Percentiles rank a stretch among this genome's conserved stretches.
Conservation (phyloP, 805 yeast species). For the Candida insectalens region DNA sequence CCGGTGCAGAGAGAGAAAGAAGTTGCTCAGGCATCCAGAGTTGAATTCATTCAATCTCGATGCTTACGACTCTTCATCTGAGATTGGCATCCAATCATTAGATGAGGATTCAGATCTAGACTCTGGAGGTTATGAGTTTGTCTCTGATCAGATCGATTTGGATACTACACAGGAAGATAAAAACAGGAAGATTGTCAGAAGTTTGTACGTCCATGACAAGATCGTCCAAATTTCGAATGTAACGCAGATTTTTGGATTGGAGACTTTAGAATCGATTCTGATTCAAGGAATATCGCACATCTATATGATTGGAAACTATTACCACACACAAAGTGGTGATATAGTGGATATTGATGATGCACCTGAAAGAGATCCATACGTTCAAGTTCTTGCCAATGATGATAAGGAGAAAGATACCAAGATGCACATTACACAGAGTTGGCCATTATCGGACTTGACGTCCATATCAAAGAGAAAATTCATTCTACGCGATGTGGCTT, state of each 20-base stretch:
- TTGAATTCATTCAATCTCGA: background rate
- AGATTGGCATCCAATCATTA: background rate
- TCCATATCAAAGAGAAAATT: conserved; percentile 70
- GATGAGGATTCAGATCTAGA: conserved; percentile 8
- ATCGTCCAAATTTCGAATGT: conserved; percentile 70
- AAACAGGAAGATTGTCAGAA: conserved; percentile 64
- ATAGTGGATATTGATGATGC: conserved; percentile 64
- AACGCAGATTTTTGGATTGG: conserved; percentile 67
- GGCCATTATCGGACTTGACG: conserved; percentile 52
- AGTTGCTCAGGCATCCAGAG: conserved; percentile 28
- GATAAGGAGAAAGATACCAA: conserved; percentile 4
- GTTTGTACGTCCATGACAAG: conserved; percentile 59
- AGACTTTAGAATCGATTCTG: conserved; percentile 64
- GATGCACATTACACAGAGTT: conserved; percentile 40
- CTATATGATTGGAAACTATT: conserved; percentile 64
- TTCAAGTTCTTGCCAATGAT: conserved; percentile 39
- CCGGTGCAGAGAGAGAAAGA: conserved; percentile 52
- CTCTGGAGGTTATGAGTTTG: conserved; percentile 28
- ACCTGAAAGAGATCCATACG: conserved; percentile 61
- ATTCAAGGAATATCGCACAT: conserved; percentile 57
- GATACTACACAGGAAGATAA: conserved; percentile 45
- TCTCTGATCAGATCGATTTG: conserved; percentile 30
- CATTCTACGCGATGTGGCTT: conserved; percentile 67
- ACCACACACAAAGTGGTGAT: conserved; percentile 39
- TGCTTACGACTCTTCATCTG: background rate